phyloP scores from a whole-genome alignment of 1,284 basidiomycete species.

The Irpex lacteus region DNA sequence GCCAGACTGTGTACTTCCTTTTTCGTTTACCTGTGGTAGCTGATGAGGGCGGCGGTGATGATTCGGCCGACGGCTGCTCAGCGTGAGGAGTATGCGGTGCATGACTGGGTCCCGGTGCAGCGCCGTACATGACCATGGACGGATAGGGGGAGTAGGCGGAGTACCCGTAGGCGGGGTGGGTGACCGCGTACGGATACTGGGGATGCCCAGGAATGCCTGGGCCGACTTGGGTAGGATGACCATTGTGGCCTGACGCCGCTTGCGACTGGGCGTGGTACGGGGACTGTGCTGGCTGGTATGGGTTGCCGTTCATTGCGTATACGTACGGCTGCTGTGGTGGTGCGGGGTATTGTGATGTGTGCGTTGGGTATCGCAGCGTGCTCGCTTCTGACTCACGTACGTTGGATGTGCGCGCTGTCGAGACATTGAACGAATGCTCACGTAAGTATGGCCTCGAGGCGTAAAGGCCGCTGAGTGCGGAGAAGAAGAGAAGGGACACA shows the following conservation, averaged over 20 bases:
- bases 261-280: conserved; percentile 48
- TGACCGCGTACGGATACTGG: conserved; percentile 57
- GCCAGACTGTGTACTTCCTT: conserved; percentile 48
- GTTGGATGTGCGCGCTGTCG: conserved; percentile 37
- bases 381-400: conserved; percentile 25
- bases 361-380: conserved; percentile 37
- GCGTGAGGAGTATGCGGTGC: conserved; percentile 24
- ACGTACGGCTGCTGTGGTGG: conserved; percentile 31
- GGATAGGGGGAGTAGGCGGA: conserved; percentile 59
- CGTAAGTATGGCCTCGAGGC: conserved; percentile 16
- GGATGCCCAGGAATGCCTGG: conserved; percentile 43
- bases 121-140: conserved; percentile 66
- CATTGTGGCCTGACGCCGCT: conserved; percentile 37
- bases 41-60: conserved; percentile 22
- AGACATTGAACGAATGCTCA: not conserved
- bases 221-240: conserved; percentile 32
- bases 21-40: conserved; percentile 57
- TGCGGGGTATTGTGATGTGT: conserved; percentile 51
- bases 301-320: conserved; percentile 52
- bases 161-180: conserved; percentile 50
- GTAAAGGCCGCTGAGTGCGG: conserved; percentile 7
- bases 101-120: conserved; percentile 35
- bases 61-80: conserved; percentile 18
- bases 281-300: conserved; percentile 44
- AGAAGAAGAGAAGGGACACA: conserved; percentile 10